Conservation (phyloP, 768 basidiomycete species). For the Leucosporidium yakuticum region DNA sequence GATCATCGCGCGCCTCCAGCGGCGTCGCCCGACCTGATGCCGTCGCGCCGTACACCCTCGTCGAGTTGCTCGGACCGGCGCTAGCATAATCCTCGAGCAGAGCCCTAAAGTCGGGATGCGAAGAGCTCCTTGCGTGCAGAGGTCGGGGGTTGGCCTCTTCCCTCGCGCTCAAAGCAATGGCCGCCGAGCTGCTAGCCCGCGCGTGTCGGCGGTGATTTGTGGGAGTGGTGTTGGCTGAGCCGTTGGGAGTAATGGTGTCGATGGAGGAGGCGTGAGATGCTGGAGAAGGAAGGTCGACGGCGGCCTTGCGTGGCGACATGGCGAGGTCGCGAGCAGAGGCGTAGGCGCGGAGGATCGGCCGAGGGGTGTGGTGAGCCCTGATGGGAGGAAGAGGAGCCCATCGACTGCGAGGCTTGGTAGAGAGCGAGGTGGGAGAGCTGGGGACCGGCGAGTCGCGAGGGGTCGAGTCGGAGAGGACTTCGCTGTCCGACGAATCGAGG, state of each 20-base stretch:
- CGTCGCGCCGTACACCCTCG: conserved; percentile 11
- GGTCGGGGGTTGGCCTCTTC: neutral
- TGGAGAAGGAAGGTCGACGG: neutral
- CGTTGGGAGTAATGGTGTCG: neutral
- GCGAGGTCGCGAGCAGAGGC: conserved; percentile 27
- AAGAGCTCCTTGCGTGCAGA: conserved; percentile 16
- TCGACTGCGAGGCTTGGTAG: neutral
- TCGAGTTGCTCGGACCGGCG: conserved; percentile 9
- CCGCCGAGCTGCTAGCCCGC: neutral
- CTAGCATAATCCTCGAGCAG: conserved; percentile 12
- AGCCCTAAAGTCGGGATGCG: conserved; percentile 23
- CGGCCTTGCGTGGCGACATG: conserved; percentile 13
- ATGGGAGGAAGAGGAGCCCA: neutral
- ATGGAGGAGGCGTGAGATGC: neutral
- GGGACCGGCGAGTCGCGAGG: neutral
- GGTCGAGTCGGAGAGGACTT: neutral
- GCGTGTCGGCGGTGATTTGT: too few species aligned
- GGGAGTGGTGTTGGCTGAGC: neutral
- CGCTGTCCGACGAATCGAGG: conserved; percentile 2
- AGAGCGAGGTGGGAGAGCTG: conserved; percentile 1
- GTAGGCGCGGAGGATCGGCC: conserved; percentile 26
- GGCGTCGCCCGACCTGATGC: neutral
- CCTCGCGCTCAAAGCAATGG: neutral
- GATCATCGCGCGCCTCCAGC: neutral
- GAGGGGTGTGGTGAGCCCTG: neutral